Base-by-base conservation (phyloP, 2,329 filamentous ascomycete genomes). In the Ophiobolus disseminans region DNA sequence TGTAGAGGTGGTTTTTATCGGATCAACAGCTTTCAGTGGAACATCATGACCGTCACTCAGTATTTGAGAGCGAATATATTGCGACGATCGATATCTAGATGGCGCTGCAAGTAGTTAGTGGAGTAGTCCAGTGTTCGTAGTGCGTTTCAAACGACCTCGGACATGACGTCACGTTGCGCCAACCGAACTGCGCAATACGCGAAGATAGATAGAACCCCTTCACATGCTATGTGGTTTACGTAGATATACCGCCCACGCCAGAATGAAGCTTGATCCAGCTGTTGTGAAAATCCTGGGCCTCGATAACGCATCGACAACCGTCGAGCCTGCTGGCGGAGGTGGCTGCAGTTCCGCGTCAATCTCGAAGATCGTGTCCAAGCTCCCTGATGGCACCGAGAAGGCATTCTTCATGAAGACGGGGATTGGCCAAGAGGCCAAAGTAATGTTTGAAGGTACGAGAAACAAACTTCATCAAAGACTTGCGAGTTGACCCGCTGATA, bases 371-470 rank as follows among this genome's bases (percentile, higher is more conserved):
- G 76, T 73, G 4, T 75, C 75, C 4, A 74, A 69, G 43, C 63
- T 75, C 3, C 57, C 70, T 13, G 75, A 84, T 59, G 83, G 81
- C 22, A 74, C 75, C 34, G 74, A 78, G 1, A 77, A 76, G 56
- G 74, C 77, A 16, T 91, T 82, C 63, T 93, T 92, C 68, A 82
- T 92, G 72, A 92, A 93, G 73, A 89, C 81, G 0, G 86, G 85
- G 0, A 73, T 70, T 4, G 87, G 86, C 0, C 66, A 75, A 2
- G 80, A 82, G 14, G 82, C 87, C 0, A 80, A 83, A 37, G 57
- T 80, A 26, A 92, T 92, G 88, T 91, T 92, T 65, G 75, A 78
- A 72, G 88, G 86, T 86, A 8, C 9, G 10, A 21, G 3, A 1
- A 13, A 16, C 20, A 14, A 5, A 30, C 9, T 7, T 20, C 17